A percentile compares a stretch with the other conserved stretches of the same genome.
Conservation (phyloP, 768 basidiomycete species). For the Rhizopogon roseolus region DNA sequence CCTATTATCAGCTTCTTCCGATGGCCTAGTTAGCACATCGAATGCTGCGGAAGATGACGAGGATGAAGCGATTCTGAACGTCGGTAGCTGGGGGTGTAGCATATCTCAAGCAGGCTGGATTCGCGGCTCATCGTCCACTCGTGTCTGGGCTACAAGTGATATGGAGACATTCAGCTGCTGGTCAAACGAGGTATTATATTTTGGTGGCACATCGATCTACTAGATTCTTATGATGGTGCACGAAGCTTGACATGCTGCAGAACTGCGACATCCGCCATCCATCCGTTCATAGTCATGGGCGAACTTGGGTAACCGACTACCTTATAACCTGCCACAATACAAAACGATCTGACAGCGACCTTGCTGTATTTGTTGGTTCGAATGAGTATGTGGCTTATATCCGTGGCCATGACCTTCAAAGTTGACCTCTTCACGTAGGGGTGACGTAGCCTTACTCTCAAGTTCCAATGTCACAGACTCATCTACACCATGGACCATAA, state of each 20-base stretch:
- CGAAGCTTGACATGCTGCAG: conserved; percentile 55
- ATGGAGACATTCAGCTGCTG: conserved; percentile 93
- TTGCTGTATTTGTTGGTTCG: conserved; percentile 65
- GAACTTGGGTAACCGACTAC: conserved; percentile 79
- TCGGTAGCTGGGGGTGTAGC: conserved; percentile 85
- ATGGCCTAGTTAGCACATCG: conserved; percentile 75
- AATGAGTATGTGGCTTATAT: conserved; percentile 50
- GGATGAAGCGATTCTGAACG: conserved; percentile 77
- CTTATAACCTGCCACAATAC: conserved; percentile 48
- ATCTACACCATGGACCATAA: conserved; percentile 42
- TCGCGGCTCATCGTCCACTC: conserved; percentile 26
- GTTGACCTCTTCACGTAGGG: conserved; percentile 30
- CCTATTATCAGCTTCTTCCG: conserved; percentile 79
- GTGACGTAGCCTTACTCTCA: conserved; percentile 54
- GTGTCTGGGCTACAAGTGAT: conserved; percentile 84
- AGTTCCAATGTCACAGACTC: conserved; percentile 33
- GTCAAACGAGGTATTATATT: conserved; percentile 60
- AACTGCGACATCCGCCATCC: conserved; percentile 62
- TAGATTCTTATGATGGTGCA: background rate
- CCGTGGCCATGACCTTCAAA: background rate
- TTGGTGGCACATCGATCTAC: background rate
- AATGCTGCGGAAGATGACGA: conserved; percentile 76
- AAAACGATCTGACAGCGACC: conserved; percentile 13
- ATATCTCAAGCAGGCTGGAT: conserved; percentile 76
- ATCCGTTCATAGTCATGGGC: conserved; percentile 48